Percentiles rank a stretch among this genome's conserved stretches.
These are phyloP conservation scores for Solanum pimpinellifolium DNA, from an alignment of 257 asterid species.

Conservation along the genomic window DNA sequence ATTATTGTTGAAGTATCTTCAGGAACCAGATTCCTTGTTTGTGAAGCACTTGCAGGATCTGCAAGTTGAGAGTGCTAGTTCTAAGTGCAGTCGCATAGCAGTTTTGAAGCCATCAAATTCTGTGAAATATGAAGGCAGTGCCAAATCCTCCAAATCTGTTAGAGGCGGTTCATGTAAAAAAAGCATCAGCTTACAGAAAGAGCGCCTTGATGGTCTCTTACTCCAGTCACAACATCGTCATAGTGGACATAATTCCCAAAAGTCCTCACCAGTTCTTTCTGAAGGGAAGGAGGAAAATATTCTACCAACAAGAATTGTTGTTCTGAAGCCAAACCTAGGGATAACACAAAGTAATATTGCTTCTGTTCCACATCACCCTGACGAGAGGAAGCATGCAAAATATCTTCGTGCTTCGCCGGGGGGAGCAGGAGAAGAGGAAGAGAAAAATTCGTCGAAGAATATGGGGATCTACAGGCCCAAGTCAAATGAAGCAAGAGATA, in stretches of 20 bases:
- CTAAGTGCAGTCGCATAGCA: constrained; percentile 32
- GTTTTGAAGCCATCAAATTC: constrained; percentile 40
- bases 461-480: constrained; percentile 23
- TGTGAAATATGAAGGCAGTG: constrained; percentile 31
- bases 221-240: constrained; percentile 37
- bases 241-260: constrained; percentile 24
- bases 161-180: constrained; percentile 21
- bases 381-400: constrained; percentile 25
- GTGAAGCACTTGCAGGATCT: constrained; percentile 36
- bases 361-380: constrained; percentile 22
- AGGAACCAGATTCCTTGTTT: constrained; percentile 34
- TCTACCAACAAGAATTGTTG: constrained; percentile 68
- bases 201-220: constrained; percentile 64
- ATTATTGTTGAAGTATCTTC: constrained; percentile 34
- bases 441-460: constrained; percentile 23
- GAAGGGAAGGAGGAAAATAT: constrained; percentile 23
- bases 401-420: constrained; percentile 14
- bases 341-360: constrained; percentile 23
- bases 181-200: constrained; percentile 24
- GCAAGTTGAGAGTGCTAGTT: constrained; percentile 28
- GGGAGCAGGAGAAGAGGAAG: constrained; percentile 18
- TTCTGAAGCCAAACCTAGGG: constrained; percentile 69
- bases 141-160: constrained; percentile 36
- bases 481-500: constrained; percentile 48
- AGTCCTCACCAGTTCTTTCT: constrained; percentile 22